Percentiles rank a stretch among this genome's conserved stretches.
Evolutionary conservation across 2,329 filamentous ascomycete genomes (phyloP).

Genomic region (Fusarium redolens): DNA sequence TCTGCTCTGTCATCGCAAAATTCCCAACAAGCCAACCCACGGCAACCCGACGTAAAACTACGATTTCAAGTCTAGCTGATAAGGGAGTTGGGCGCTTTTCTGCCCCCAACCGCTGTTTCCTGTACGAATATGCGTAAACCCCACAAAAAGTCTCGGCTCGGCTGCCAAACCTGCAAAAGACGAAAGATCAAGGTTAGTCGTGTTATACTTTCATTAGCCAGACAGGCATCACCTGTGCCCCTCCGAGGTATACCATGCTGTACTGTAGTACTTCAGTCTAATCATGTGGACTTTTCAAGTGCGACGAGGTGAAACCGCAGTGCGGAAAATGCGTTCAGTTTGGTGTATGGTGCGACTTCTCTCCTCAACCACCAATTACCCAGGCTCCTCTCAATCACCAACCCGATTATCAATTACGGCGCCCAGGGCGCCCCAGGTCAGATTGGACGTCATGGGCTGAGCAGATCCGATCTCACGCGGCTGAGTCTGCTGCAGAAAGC

Average conservation of each 20-base stretch:
- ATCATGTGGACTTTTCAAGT: not conserved
- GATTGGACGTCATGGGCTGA: not conserved
- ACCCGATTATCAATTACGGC: not conserved
- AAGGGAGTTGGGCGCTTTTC: accelerated
- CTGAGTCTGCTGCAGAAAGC: not conserved
- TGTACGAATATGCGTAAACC: not conserved
- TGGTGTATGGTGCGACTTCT: not conserved
- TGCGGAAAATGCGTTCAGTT: not conserved
- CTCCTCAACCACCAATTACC: not conserved
- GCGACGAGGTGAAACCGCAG: not conserved
- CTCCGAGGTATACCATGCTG: too few relatives aligned
- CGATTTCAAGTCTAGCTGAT: not conserved
- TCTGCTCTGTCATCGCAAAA: not conserved
- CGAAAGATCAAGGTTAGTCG: not conserved
- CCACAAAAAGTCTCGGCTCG: not conserved
- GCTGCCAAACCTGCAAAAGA: not conserved
- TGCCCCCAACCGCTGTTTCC: not conserved
- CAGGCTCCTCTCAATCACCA: not conserved
- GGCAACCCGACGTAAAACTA: accelerated
- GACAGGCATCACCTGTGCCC: too few relatives aligned
- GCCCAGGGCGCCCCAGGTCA: not conserved
- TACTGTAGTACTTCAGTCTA: too few relatives aligned
- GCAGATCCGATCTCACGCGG: not conserved
- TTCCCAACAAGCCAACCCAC: not conserved
- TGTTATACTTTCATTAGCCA: not conserved